Base-by-base conservation (phyloP, 768 basidiomycete genomes). In the Lenzites betulinus region DNA sequence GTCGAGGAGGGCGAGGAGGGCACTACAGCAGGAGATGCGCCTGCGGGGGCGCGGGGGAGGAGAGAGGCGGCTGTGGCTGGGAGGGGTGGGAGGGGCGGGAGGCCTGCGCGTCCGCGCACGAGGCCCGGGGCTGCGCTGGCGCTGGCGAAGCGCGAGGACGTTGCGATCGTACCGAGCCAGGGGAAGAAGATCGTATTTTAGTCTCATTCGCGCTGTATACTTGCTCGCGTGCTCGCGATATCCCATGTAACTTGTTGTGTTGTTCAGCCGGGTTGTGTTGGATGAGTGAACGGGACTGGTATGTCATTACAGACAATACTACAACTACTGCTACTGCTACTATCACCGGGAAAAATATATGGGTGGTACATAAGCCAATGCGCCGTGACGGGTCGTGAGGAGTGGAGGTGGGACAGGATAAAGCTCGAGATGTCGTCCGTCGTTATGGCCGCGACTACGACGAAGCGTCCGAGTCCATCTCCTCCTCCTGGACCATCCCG, bases 101-200 rank as follows among this genome's bases (percentile, higher is more conserved):
- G 56, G 55, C 42, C 51, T 20, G 60, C 46, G 4, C 77, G 76
- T 66, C 74, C 74, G 54, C 83, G 91, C 28, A 77, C 86, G 5
- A 87, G 80, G 68, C 92, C 92, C 35, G 92, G 92, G 35, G 92
- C 92, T 3, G 89, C 89, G 1, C 83, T 93, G 22, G 91, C 91
- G 0, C 79, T 81, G 18, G 92, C 92, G 23, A 84, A 85, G 67
- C 83, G 92, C 52, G 88, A 91, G 74, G 86, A 84, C 56, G 85
- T 83, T 18, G 88, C 88, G 6, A 93, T 93, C 67, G 76, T 89
- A 33, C 79, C 80, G n/a, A 75, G 86, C 67, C 79, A 84, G 73
- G 88, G 88, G 13, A 83, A 85, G 72, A 93, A 90, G 70, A 87
- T 88, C 43, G 81, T 80, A 42, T 93, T 93, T 64, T 88, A 81